A percentile compares a stretch with the other conserved stretches of the same genome.
These are phyloP conservation scores for Coprinopsis sp. DNA, from an alignment of 768 basidiomycete genomes.

Conservation along the genomic window DNA sequence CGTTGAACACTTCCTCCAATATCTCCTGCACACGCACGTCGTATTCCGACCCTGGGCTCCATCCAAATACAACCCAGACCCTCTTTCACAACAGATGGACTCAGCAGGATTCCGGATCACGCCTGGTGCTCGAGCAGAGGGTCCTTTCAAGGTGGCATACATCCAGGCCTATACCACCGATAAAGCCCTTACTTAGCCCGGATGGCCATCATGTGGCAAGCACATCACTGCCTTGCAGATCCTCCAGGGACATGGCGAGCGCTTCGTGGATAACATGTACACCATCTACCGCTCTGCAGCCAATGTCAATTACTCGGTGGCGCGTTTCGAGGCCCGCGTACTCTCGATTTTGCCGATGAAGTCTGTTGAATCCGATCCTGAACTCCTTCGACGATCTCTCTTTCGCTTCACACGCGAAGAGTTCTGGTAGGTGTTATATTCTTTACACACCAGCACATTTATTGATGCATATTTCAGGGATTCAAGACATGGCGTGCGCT, in stretches of 20 bases:
- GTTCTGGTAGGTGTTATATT: constrained; percentile 8
- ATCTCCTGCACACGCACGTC: background rate
- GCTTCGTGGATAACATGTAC: background rate
- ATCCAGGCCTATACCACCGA: constrained; percentile 17
- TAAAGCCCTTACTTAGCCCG: constrained; percentile 10
- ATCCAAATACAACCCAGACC: constrained; percentile 13
- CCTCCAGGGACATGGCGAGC: background rate
- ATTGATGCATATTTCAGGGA: background rate
- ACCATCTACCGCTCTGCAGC: background rate
- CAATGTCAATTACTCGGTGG: background rate
- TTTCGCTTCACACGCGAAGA: background rate
- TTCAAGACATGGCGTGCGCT: constrained; percentile 1
- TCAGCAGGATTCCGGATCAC: constrained; percentile 12
- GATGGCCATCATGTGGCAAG: constrained; percentile 11
- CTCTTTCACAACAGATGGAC: constrained; percentile 12
- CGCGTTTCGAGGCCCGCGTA: constrained; percentile 10
- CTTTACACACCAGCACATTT: background rate
- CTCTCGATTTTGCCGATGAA: background rate
- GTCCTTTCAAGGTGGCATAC: constrained; percentile 7
- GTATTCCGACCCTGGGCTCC: background rate
- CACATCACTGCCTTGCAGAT: constrained; percentile 1
- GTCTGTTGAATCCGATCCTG: background rate
- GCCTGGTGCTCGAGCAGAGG: constrained; percentile 8
- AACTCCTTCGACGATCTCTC: background rate
- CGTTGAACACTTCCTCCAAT: background rate